Evolutionary conservation across 2,329 filamentous ascomycete genomes (phyloP), one percentile per base, ranked within the genome.

Genomic region (Alternaria atra): DNA sequence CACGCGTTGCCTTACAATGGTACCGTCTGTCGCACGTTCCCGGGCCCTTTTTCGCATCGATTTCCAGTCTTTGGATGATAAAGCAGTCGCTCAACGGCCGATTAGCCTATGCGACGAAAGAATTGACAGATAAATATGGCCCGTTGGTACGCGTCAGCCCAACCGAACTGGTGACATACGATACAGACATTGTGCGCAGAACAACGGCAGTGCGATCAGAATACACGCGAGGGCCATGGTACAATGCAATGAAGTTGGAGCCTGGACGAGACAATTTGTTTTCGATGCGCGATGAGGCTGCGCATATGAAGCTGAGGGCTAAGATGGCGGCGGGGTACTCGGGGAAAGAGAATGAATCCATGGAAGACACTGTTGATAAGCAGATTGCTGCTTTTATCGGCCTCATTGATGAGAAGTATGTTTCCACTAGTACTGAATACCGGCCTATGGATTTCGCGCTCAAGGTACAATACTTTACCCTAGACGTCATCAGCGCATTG

Each of bases 401-500:
- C 4, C 77, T 86, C 5, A 81, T 87, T 40, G 77, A 81, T 55
- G 68, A 64, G n/a, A 83, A 82, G 60, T 87, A 83, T 30, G 8
- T 73, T 1, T 71, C 66, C 1, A 63, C 54, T 0, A 10, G 50
- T 2, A 34, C 59, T 17, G 70, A 78, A 3, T 77, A 80, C 4
- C 79, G 69, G 0, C 66, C 76, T 1, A 70, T 74, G 54, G 84
- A 87, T 52, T 72, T 83, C 55, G 82, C 76, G 2, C 72, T 74
- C 4, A 83, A 84, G 58, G 74, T 79, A 2, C 82, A 85, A 35
- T 87, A 79, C 71, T 83, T 87, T 52, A 85, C 84, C 1, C 75
- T 87, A 6, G 86, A 87, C 61, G 80, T 85, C 48, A 85, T 87
- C 60, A 83, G 80, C 29, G 80, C 80, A 35, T 68, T 87, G 3